These are phyloP conservation scores for Monosporozyma aquatica DNA, from an alignment of 805 yeast species.

Conservation along the genomic window DNA sequence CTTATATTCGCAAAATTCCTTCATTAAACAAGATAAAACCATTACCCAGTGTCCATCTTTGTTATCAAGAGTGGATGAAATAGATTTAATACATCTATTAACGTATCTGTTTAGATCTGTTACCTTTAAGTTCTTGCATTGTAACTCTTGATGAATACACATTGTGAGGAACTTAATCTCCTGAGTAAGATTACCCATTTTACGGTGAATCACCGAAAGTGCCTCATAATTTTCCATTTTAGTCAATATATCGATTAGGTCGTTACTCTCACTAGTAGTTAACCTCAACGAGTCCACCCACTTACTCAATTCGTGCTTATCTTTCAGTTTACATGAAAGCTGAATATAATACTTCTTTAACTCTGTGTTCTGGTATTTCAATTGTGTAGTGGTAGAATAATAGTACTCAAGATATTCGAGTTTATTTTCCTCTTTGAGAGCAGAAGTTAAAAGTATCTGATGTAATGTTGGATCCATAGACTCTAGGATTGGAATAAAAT, in stretches of 20 bases:
- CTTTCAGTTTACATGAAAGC: conserved; percentile 12
- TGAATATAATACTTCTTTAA: conserved; percentile 13
- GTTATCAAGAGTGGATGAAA: background rate
- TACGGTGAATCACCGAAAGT: conserved; percentile 14
- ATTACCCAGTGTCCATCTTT: conserved; percentile 18
- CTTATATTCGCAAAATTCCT: conserved; percentile 9
- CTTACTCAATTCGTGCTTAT: conserved; percentile 5
- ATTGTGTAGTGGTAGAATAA: conserved; percentile 2
- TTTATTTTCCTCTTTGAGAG: conserved; percentile 5
- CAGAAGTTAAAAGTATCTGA: conserved; percentile 6
- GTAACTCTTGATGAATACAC: conserved; percentile 15
- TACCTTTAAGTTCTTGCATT: background rate
- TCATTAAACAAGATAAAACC: conserved; percentile 17
- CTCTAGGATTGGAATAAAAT: conserved; percentile 9
- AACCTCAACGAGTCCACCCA: conserved; percentile 16
- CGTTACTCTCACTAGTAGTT: conserved; percentile 8
- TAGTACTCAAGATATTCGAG: conserved; percentile 16
- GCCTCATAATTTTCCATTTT: conserved; percentile 13
- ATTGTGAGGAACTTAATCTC: conserved; percentile 14
- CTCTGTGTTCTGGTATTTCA: background rate
- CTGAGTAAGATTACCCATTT: conserved; percentile 10
- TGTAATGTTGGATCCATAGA: conserved; percentile 18
- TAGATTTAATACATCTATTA: background rate
- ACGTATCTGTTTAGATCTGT: conserved; percentile 2
- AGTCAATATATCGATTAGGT: conserved; percentile 8